Conservation (phyloP, 2,329 filamentous ascomycete genomes). For the Plenodomus biglobosus region DNA sequence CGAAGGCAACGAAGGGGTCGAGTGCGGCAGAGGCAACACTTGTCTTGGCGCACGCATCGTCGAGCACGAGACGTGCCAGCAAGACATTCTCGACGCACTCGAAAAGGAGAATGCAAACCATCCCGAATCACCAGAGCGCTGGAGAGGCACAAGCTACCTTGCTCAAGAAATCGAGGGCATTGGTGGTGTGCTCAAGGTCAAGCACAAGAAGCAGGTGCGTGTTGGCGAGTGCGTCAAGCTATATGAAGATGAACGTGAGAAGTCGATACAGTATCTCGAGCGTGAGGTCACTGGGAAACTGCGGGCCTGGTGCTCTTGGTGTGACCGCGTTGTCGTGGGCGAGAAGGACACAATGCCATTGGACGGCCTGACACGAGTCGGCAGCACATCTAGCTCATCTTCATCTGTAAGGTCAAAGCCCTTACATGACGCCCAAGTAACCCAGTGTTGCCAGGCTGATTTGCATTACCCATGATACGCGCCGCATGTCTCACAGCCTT, state of each 20-base stretch:
- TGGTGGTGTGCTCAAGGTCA: constrained; percentile 83
- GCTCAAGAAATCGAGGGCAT: constrained; percentile 90
- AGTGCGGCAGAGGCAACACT: constrained; percentile 74
- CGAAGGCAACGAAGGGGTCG: constrained; percentile 83
- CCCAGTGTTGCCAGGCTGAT: too few species aligned
- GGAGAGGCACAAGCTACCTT: constrained; percentile 71
- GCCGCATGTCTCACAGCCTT: too few species aligned
- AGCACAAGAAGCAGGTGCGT: constrained; percentile 77
- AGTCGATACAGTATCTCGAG: constrained; percentile 60
- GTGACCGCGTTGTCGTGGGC: constrained; percentile 71
- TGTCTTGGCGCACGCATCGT: constrained; percentile 78
- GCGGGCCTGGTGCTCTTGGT: constrained; percentile 93
- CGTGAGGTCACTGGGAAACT: constrained; percentile 68
- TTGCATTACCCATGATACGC: too few species aligned
- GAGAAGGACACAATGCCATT: constrained; percentile 44
- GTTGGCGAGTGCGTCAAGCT: constrained; percentile 85
- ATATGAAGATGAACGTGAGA: constrained; percentile 63
- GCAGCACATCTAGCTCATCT: neutral
- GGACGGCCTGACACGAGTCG: neutral
- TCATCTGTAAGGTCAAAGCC: neutral
- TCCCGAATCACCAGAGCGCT: constrained; percentile 44
- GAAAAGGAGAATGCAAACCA: constrained; percentile 41
- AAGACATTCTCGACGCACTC: constrained; percentile 63
- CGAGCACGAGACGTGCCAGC: constrained; percentile 81
- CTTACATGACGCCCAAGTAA: neutral